These are phyloP conservation scores for Penicillium sp. DNA, from an alignment of 2,329 filamentous ascomycete genomes.

Conservation along the genomic window DNA sequence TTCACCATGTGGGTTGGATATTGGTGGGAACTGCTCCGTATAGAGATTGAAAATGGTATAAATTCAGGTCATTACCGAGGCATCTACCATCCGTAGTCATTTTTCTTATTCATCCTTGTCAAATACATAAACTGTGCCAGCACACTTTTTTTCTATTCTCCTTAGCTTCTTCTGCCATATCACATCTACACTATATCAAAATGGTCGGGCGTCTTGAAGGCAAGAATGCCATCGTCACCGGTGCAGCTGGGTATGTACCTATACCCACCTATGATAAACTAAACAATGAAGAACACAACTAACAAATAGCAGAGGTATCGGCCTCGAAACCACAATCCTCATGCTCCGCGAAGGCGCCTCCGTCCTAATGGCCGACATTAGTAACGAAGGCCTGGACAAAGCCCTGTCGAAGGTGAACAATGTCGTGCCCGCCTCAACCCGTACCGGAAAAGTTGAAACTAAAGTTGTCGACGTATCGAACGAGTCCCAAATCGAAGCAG, in stretches of 20 bases:
- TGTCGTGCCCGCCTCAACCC: conserved; percentile 56
- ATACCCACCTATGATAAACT: background rate
- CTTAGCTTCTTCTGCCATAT: background rate
- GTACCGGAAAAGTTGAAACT: conserved; percentile 19
- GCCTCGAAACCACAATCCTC: conserved; percentile 85
- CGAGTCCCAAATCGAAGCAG: conserved; percentile 71
- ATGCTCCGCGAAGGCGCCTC: conserved; percentile 85
- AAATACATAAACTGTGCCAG: background rate
- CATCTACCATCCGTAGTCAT: background rate
- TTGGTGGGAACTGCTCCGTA: background rate
- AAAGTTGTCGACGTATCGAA: conserved; percentile 70
- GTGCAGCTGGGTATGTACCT: conserved; percentile 69
- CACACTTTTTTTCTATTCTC: background rate
- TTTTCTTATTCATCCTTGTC: background rate
- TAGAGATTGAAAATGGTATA: conserved; percentile 54
- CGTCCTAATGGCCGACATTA: conserved; percentile 83
- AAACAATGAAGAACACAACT: background rate
- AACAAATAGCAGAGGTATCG: conserved; percentile 66
- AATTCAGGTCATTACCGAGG: background rate
- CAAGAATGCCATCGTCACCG: conserved; percentile 75
- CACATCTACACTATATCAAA: background rate
- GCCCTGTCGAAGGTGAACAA: conserved; percentile 72
- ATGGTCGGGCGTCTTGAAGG: conserved; percentile 48
- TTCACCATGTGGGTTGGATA: background rate
- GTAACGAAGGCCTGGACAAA: conserved; percentile 71